These are phyloP conservation scores for Waitea zeae DNA, from an alignment of 1,284 basidiomycete species.

Conservation along the genomic window DNA sequence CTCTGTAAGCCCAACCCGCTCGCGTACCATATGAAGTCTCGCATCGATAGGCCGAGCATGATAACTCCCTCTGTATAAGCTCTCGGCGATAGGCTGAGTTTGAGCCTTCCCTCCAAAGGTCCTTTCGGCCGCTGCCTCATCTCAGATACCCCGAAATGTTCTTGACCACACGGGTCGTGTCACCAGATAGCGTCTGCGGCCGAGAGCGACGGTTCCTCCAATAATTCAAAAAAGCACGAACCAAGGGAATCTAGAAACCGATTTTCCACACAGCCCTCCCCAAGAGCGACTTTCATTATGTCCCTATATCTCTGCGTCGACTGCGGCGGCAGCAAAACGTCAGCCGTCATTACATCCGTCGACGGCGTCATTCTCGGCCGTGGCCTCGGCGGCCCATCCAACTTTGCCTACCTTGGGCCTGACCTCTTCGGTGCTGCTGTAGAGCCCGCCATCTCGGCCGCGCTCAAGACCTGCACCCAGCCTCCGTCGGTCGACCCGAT, in stretches of 20 bases:
- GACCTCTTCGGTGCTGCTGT: slow-evolving; percentile 30
- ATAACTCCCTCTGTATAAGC: too few species aligned
- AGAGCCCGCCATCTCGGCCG: slow-evolving; percentile 27
- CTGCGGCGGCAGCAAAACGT: slow-evolving; percentile 71
- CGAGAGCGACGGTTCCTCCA: not conserved
- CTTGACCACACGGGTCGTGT: too few species aligned
- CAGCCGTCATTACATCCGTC: slow-evolving; percentile 41
- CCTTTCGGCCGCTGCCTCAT: too few species aligned
- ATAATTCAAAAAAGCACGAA: not conserved
- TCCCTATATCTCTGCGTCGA: slow-evolving; percentile 60
- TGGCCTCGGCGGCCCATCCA: slow-evolving; percentile 47
- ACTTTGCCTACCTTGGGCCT: slow-evolving; percentile 43
- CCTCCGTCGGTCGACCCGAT: slow-evolving; percentile 17
- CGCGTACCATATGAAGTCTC: too few species aligned
- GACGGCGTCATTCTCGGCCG: slow-evolving; percentile 41
- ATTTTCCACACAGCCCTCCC: not conserved
- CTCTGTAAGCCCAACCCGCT: too few species aligned
- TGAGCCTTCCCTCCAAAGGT: too few species aligned
- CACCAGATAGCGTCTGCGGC: too few species aligned
- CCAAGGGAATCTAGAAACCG: too few species aligned
- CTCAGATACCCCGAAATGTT: too few species aligned
- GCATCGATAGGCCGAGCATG: too few species aligned
- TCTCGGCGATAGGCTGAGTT: too few species aligned
- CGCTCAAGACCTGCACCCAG: slow-evolving; percentile 27
- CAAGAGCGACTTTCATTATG: slow-evolving; percentile 20